Evolutionary conservation across 495 filamentous ascomycete genomes (phyloP), one percentile per base, ranked within the genome.

Genomic region (Penicillium diatomitis): DNA sequence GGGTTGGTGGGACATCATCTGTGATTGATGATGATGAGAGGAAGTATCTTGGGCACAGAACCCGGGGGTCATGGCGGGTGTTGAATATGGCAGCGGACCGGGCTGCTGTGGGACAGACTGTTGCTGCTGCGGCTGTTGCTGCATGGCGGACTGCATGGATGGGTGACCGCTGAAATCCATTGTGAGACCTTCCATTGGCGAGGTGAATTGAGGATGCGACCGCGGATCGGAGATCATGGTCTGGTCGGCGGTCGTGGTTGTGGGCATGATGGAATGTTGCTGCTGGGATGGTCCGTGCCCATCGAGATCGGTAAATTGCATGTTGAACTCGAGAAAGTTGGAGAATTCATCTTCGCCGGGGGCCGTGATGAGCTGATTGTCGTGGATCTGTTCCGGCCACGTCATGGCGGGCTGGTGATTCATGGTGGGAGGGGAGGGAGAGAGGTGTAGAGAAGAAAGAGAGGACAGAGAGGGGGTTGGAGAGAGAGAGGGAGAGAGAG

Each of bases 281-380:
- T 59, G 57, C 56, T 61, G 63, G 33, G 57, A 50, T 58, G 65
- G 61, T 52, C 61, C 64, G 52, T 72, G 70, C 61, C 60, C 63
- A 38, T 76, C 73, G 32, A 74, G 58, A 47, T 72, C 65, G 57
- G 71, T 33, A 46, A 77, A 79, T 12, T 70, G 69, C 60, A 73
- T 73, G 38, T 71, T 70, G 62, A 76, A 77, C 48, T 77, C 73
- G 49, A 79, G 70, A 49, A 77, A 75, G 47, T 68, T 73, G 58
- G 72, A 67, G 56, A 79, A 79, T 41, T 79, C 75, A 51, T 77
- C 73, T 8, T 77, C 71, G 29, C 54, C 61, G 38, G 59, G 51
- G 28, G 55, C 50, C 3, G 64, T 39, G 41, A 70, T 68, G 51
- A 67, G 55, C 9, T 55, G 38, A 44, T 60, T 62, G 45, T 62